Evolutionary conservation across 805 yeast genomes (phyloP).

Genomic region (Cyberlindnera misumaiensis): DNA sequence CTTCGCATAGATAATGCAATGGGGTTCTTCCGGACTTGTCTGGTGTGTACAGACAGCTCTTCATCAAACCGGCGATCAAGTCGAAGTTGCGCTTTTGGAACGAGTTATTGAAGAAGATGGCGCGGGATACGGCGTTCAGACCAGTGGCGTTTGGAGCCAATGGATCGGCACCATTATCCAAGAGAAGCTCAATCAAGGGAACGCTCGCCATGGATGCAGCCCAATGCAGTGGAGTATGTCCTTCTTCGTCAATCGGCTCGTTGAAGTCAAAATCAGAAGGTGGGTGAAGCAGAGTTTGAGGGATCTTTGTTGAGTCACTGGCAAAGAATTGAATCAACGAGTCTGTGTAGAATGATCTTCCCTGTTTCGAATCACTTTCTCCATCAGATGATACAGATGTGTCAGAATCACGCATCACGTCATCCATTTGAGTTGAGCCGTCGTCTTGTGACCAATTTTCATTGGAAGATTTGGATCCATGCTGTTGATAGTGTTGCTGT

Average conservation of each 20-base stretch:
- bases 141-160: conserved; percentile 47
- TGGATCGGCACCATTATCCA: conserved; percentile 59
- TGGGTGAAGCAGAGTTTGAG: conserved; percentile 39
- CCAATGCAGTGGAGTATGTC: conserved; percentile 81
- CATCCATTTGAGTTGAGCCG: conserved; percentile 24
- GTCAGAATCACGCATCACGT: conserved; percentile 31
- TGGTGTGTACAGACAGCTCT: conserved; percentile 61
- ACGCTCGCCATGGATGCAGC: conserved; percentile 73
- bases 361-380: conserved; percentile 7
- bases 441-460: conserved; percentile 29
- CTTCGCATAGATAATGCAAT: conserved; percentile 57
- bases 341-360: conserved; percentile 32
- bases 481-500: conserved; percentile 19
- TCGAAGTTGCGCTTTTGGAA: conserved; percentile 56
- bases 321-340: conserved; percentile 45
- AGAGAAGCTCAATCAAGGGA: conserved; percentile 48
- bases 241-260: conserved; percentile 69
- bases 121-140: conserved; percentile 61
- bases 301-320: conserved; percentile 26
- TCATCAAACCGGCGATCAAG: conserved; percentile 50
- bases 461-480: conserved; percentile 21
- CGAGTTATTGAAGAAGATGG: conserved; percentile 67
- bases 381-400: conserved; percentile 32
- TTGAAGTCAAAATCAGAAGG: conserved; percentile 61
- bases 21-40: conserved; percentile 70